phyloP scores from a whole-genome alignment of 441 rosid genomes.

The Macaranga tanarius region DNA sequence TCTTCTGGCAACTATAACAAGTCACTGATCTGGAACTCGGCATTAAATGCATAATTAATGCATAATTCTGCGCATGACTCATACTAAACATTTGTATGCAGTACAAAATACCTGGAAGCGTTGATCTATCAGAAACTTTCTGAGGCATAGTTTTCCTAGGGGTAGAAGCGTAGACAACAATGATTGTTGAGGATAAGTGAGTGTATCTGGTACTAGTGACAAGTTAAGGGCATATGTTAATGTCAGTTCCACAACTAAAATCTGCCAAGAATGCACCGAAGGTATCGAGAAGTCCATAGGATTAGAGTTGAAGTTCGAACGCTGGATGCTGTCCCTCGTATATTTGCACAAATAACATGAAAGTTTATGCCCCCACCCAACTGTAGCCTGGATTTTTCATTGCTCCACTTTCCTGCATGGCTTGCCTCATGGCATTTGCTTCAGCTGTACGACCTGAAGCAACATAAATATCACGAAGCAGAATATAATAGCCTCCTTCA shows the following conservation, averaged over 20 bases:
- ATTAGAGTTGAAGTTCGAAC: background rate
- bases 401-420: conserved; percentile 13
- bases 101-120: background rate
- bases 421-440: conserved; percentile 11
- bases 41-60: background rate
- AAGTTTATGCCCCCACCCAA: conserved; percentile 15
- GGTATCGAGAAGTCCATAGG: background rate
- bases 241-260: background rate
- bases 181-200: background rate
- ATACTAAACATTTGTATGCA: background rate
- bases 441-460: conserved; percentile 18
- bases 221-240: background rate
- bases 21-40: background rate
- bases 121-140: background rate
- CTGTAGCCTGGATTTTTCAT: conserved; percentile 24
- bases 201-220: background rate
- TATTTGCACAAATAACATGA: background rate
- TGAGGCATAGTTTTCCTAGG: background rate
- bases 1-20: background rate
- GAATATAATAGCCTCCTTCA: conserved; percentile 22
- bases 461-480: conserved; percentile 19
- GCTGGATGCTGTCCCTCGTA: background rate
- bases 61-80: background rate
- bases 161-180: background rate
- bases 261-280: background rate